phyloP scores from a whole-genome alignment of 2,329 filamentous ascomycete genomes.

The Geosmithia putterillii region DNA sequence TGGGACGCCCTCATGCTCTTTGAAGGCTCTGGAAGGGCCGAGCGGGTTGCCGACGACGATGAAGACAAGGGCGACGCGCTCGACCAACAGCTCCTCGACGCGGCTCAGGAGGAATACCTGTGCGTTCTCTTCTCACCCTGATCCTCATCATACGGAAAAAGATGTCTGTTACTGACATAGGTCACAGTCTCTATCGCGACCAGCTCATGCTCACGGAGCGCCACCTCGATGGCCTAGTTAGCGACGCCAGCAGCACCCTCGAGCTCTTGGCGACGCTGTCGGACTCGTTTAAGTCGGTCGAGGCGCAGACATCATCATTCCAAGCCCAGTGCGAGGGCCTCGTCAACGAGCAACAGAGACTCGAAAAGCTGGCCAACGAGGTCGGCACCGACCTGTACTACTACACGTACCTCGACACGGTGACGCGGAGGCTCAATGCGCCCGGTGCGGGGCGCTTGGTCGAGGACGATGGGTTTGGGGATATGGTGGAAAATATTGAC shows the following conservation, averaged over 20 bases:
- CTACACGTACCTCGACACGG: constrained; percentile 86
- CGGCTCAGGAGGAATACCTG: constrained; percentile 78
- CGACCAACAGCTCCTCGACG: constrained; percentile 59
- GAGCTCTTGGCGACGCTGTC: constrained; percentile 67
- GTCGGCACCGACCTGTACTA: constrained; percentile 87
- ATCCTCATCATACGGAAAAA: too few relatives aligned
- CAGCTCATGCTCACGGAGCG: constrained; percentile 70
- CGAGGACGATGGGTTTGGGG: constrained; percentile 70
- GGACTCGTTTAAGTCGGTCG: constrained; percentile 76
- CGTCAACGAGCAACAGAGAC: constrained; percentile 65
- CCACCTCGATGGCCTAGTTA: constrained; percentile 68
- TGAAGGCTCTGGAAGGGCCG: constrained; percentile 1
- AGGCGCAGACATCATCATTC: constrained; percentile 85
- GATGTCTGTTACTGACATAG: too few relatives aligned
- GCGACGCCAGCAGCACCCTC: constrained; percentile 65
- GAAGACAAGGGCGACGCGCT: constrained; percentile 20
- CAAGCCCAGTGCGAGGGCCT: constrained; percentile 85
- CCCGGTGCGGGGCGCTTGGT: constrained; percentile 81
- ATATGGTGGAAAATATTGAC: constrained; percentile 80
- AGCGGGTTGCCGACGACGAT: constrained; percentile 11
- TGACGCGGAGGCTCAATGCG: constrained; percentile 81
- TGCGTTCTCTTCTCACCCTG: constrained; percentile 31
- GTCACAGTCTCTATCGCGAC: constrained; percentile 63
- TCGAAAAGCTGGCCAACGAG: constrained; percentile 69
- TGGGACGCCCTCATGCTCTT: constrained; percentile 38